Conservation (phyloP, 176 grass and related monocot species). For the Dendrocalamus sinicus region DNA sequence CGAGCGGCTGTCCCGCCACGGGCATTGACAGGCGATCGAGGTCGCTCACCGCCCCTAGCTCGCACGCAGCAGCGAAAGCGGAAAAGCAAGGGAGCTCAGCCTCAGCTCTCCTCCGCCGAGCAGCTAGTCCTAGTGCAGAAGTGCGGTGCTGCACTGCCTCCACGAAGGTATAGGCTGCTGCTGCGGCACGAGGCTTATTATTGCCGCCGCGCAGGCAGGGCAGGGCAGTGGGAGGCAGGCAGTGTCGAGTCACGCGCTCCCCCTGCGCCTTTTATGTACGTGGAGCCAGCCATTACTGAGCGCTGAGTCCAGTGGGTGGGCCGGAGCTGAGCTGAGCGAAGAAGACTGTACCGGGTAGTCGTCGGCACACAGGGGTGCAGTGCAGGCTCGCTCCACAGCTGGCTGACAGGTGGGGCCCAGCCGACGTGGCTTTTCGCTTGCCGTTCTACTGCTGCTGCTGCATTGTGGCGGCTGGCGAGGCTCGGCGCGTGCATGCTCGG, state of each 20-base stretch:
- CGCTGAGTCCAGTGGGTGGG: background rate
- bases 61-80: background rate
- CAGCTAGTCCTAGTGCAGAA: background rate
- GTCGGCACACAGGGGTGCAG: background rate
- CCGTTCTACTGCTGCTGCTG: too few relatives aligned
- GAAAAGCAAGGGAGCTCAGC: background rate
- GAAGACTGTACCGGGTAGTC: slow-evolving; percentile 3
- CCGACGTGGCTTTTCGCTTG: background rate
- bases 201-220: slow-evolving; percentile 2
- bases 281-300: slow-evolving; percentile 30
- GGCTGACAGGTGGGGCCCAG: background rate
- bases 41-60: background rate
- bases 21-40: slow-evolving; percentile 11
- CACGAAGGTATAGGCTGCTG: background rate
- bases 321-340: background rate
- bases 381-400: background rate
- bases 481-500: too few relatives aligned
- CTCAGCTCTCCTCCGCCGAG: background rate
- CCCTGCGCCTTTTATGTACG: slow-evolving; percentile 30
- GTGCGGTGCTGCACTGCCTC: background rate
- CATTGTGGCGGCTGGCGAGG: too few relatives aligned
- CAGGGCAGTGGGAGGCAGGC: background rate
- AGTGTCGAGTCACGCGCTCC: slow-evolving; percentile 33
- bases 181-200: slow-evolving; percentile 18
- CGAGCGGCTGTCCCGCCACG: background rate